Conservation (phyloP, 257 asterid species). For the Sherardia arvensis region DNA sequence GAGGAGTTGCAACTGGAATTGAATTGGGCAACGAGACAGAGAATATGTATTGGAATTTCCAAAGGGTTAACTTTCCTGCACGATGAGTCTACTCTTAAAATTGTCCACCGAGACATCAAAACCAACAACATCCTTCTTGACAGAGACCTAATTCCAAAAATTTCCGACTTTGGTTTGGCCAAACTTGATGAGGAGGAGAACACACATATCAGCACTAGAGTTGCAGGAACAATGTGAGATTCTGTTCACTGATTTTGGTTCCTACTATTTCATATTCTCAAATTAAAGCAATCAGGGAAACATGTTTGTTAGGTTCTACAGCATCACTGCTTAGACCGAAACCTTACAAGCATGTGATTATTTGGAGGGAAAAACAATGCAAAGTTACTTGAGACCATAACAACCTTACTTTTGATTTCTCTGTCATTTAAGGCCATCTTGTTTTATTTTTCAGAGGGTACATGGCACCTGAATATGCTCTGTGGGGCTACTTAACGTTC, state of each 20-base stretch:
- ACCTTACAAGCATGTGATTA: too few species aligned
- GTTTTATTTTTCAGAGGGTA: slow-evolving; percentile 36
- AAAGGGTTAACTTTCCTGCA: slow-evolving; percentile 53
- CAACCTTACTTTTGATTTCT: too few species aligned
- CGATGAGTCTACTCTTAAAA: slow-evolving; percentile 54
- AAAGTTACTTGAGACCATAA: too few species aligned
- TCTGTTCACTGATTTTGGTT: not conserved
- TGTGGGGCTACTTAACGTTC: slow-evolving; percentile 62
- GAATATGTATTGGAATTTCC: slow-evolving; percentile 49
- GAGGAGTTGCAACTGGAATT: slow-evolving; percentile 32
- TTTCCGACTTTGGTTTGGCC: slow-evolving; percentile 71
- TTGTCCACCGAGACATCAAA: slow-evolving; percentile 66
- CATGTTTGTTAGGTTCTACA: too few species aligned
- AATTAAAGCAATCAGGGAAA: too few species aligned
- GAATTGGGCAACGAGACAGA: slow-evolving; percentile 43
- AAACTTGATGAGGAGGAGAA: slow-evolving; percentile 54
- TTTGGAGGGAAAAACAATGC: too few species aligned
- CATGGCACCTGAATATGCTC: slow-evolving; percentile 70
- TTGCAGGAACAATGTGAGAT: slow-evolving; percentile 67
- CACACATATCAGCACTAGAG: slow-evolving; percentile 54
- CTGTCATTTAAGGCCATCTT: not conserved
- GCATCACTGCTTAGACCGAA: too few species aligned
- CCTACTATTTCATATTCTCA: too few species aligned
- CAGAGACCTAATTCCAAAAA: slow-evolving; percentile 52
- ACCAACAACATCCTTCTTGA: slow-evolving; percentile 55